Evolutionary conservation across 768 basidiomycete species (phyloP).

Genomic region (Podaxis sp.): DNA sequence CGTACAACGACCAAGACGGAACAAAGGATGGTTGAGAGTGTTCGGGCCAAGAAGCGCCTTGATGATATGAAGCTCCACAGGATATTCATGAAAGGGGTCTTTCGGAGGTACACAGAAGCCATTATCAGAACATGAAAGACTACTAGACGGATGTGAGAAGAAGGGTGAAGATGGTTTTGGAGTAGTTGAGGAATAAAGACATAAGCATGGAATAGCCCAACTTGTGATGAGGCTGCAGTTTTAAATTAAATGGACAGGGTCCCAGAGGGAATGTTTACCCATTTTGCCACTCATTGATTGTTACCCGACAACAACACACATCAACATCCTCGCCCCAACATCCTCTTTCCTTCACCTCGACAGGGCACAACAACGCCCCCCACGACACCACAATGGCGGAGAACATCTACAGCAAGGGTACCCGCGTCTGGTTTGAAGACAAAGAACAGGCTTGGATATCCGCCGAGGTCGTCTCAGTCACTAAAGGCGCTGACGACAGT

Average conservation of each 20-base stretch:
- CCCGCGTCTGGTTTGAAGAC: conserved; percentile 90
- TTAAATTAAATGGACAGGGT: too few species aligned
- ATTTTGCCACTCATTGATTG: conserved; percentile 1
- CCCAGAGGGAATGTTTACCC: not conserved
- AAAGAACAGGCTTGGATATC: conserved; percentile 94
- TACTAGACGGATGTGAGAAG: not conserved
- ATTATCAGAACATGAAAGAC: not conserved
- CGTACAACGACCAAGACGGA: conserved; percentile 31
- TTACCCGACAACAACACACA: conserved; percentile 14
- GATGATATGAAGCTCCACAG: conserved; percentile 11
- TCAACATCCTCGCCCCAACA: conserved; percentile 14
- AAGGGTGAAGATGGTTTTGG: not conserved
- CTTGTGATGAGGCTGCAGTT: too few species aligned
- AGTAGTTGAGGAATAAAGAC: not conserved
- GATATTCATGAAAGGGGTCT: not conserved
- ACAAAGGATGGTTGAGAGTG: conserved; percentile 42
- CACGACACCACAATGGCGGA: conserved; percentile 60
- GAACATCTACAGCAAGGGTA: conserved; percentile 89
- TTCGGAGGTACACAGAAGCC: not conserved
- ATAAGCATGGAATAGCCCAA: not conserved
- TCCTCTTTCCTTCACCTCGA: conserved; percentile 20
- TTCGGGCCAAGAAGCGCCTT: conserved; percentile 31
- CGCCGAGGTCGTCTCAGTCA: conserved; percentile 70
- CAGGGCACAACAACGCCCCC: conserved; percentile 25
- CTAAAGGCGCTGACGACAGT: conserved; percentile 62